Percentiles rank a stretch among this genome's conserved stretches.
These are phyloP conservation scores for Aspergillus fischeri DNA, from an alignment of 2,329 filamentous ascomycete species.

Conservation along the genomic window DNA sequence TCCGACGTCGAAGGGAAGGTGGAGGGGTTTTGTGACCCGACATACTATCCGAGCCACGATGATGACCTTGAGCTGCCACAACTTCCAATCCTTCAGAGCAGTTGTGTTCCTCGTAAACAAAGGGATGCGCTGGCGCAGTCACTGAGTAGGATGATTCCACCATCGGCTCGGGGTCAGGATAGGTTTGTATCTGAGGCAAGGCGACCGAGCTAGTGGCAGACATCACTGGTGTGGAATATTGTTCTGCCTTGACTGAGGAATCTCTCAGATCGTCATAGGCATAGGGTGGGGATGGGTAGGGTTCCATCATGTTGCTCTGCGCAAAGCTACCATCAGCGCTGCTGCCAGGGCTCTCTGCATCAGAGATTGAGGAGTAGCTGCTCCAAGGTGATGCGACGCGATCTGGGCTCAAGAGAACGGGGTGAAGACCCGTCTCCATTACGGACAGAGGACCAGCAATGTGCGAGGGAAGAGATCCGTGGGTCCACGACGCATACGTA, in stretches of 20 bases:
- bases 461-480: background rate
- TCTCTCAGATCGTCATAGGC: slow-evolving; percentile 16
- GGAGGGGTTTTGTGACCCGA: background rate
- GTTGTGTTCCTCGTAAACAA: background rate
- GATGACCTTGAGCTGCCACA: background rate
- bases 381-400: slow-evolving; percentile 16
- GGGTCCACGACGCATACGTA: background rate
- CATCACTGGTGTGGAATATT: slow-evolving; percentile 16
- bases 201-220: slow-evolving; percentile 8
- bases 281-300: slow-evolving; percentile 17
- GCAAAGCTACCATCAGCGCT: slow-evolving; percentile 11
- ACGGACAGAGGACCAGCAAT: background rate
- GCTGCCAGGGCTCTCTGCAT: slow-evolving; percentile 22
- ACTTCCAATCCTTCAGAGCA: background rate
- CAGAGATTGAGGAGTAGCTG: slow-evolving; percentile 20
- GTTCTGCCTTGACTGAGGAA: slow-evolving; percentile 5
- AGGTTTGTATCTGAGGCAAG: slow-evolving; percentile 16
- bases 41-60: background rate
- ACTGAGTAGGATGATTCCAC: slow-evolving; percentile 7
- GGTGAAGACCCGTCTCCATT: background rate
- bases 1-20: background rate
- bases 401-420: background rate
- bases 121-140: background rate
- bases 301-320: slow-evolving; percentile 9
- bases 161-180: slow-evolving; percentile 19